Base-by-base conservation (phyloP, 306 rosid genomes). In the Castanopsis chinensis region DNA sequence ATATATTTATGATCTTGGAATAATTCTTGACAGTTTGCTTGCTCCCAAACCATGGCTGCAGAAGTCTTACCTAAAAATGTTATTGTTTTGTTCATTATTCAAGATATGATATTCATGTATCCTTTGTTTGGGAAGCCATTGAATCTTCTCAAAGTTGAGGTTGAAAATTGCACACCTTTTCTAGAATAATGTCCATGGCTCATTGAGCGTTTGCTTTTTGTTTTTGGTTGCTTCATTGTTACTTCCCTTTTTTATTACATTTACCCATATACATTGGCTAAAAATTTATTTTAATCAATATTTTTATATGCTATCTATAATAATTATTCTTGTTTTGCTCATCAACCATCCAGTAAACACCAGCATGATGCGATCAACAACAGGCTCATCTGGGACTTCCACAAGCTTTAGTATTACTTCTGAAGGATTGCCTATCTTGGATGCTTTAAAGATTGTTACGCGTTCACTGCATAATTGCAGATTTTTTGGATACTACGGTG, bases 401-500 rank as follows among this genome's bases (percentile, higher is more conserved):
- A 58, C 89, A 73, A 79, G 87, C 79, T 69, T 87, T 67, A 78
- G 81, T 84, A 89, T 95, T 73, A 87, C 90, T 72, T 88, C 96
- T 69, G 99, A 93, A 77, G 97, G 99, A 69, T 83, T 92, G 84
- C 72, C 81, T 25, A 83, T 91, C 82, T 85, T 95, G 89, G 96
- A 93, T 76, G 92, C 96, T 67, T 84, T 93, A 80, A 85, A 79
- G 81, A 89, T 95, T 84, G 83, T 91, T 69, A 80, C 83, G 69
- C 94, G 91, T 73, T 92, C 99, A 28, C 82, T 91, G 87, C 91
- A 95, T 71, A 95, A 93, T 87, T 95, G 99, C 84, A 88, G 91
- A 82, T 88, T 93, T 69, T 93, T 95, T 86, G 97, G 99, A 80
- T 93, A 91, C 87, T 89, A 84, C 81, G 90, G 97, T 76, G 99